phyloP scores from a whole-genome alignment of 768 basidiomycete species.

The Russula compacta region DNA sequence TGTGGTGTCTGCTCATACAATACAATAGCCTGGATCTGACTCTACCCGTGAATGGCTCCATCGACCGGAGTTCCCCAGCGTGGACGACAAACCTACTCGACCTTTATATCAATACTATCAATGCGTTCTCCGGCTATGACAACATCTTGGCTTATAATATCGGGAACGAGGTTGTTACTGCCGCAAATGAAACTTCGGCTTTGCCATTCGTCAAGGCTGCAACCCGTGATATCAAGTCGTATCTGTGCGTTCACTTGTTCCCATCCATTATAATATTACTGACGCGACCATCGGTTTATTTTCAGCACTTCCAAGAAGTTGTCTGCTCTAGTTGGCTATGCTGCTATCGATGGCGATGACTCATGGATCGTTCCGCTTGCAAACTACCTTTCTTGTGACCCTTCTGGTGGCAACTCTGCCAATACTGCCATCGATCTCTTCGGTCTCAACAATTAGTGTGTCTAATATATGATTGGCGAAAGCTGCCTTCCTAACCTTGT shows the following conservation, averaged over 20 bases:
- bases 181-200: slow-evolving; percentile 45
- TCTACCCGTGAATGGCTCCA: slow-evolving; percentile 78
- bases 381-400: slow-evolving; percentile 72
- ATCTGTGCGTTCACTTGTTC: slow-evolving; percentile 47
- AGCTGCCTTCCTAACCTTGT: slow-evolving; percentile 11
- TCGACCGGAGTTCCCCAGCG: slow-evolving; percentile 58
- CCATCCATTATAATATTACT: neutral
- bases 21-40: slow-evolving; percentile 70
- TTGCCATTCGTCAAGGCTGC: slow-evolving; percentile 86
- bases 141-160: slow-evolving; percentile 87
- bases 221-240: slow-evolving; percentile 79
- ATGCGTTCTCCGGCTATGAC: slow-evolving; percentile 75
- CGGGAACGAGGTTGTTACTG: slow-evolving; percentile 72
- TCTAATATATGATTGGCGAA: neutral
- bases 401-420: slow-evolving; percentile 41
- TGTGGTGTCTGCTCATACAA: slow-evolving; percentile 7
- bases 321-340: slow-evolving; percentile 68
- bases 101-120: slow-evolving; percentile 69
- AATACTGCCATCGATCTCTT: slow-evolving; percentile 70
- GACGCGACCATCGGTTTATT: slow-evolving; percentile 5
- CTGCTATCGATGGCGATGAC: slow-evolving; percentile 67
- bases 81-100: slow-evolving; percentile 81
- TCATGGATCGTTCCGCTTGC: slow-evolving; percentile 60
- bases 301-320: slow-evolving; percentile 45
- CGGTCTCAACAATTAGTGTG: slow-evolving; percentile 83